These are phyloP conservation scores for Chaetomium tenue DNA, from an alignment of 495 filamentous ascomycete species.

Conservation along the genomic window DNA sequence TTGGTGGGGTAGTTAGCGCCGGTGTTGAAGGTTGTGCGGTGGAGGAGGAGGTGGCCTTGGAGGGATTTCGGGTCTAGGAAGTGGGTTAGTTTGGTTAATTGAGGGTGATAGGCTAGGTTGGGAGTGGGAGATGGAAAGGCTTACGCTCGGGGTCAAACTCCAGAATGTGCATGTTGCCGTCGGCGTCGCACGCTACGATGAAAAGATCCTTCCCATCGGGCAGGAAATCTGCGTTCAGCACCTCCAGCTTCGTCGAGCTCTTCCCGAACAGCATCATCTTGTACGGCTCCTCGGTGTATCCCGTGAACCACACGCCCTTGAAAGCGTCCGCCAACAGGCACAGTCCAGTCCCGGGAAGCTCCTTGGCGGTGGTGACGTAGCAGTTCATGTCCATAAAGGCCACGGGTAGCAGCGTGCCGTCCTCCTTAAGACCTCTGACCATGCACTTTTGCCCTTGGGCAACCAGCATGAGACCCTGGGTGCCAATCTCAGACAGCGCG, in stretches of 20 bases:
- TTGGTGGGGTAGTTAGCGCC: constrained; percentile 72
- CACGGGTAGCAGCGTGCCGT: constrained; percentile 84
- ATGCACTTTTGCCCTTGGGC: constrained; percentile 97
- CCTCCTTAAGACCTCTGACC: constrained; percentile 93
- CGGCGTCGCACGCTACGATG: constrained; percentile 78
- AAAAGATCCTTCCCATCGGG: constrained; percentile 80
- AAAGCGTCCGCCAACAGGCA: constrained; percentile 82
- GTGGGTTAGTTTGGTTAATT: constrained; percentile 27
- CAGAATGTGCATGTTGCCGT: constrained; percentile 80
- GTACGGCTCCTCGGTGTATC: constrained; percentile 93
- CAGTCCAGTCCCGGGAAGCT: constrained; percentile 77
- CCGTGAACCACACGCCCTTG: constrained; percentile 92
- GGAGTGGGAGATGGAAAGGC: constrained; percentile 23
- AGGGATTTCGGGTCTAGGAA: constrained; percentile 83
- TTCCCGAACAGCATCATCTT: constrained; percentile 94
- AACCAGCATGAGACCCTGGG: constrained; percentile 83
- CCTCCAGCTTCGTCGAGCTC: constrained; percentile 68
- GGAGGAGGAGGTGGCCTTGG: constrained; percentile 80
- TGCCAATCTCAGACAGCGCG: constrained; percentile 80
- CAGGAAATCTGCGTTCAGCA: constrained; percentile 81
- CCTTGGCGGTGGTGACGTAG: constrained; percentile 78
- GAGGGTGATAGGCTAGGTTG: background rate
- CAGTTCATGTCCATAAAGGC: constrained; percentile 98
- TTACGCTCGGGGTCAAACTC: constrained; percentile 90
- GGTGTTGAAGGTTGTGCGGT: constrained; percentile 77